Base-by-base conservation (phyloP, 1,284 basidiomycete genomes). In the Ustilago xerochloae region DNA sequence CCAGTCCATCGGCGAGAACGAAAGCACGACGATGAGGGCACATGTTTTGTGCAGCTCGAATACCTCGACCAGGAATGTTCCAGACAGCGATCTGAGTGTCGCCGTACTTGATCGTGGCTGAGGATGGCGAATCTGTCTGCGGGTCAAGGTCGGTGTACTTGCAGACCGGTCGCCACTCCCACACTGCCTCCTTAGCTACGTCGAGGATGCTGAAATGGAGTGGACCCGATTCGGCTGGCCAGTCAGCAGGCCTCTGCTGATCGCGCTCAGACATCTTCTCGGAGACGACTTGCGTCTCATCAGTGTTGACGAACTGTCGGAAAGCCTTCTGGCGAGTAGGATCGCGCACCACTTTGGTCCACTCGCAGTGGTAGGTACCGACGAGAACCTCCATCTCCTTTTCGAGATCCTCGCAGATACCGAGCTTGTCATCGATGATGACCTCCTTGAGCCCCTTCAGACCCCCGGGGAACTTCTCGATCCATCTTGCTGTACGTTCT, bases 351-450 rank as follows among this genome's bases (percentile, higher is more conserved):
- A 90, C 90, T 29, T 85, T 86, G 15, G 88, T 88, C 91, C 91
- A 92, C 81, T 92, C 91, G 79, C 90, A 89, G 67, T 88, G 87
- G 81, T 90, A 92, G 3, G 90, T 89, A 38, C 80, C 88, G 4
- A 92, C 87, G 2, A 92, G 86, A 18, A 86, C 85, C 41, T 89
- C 87, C 91, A 92, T 92, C 47, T 90, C 87, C n/a, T 85, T 85
- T 67, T 92, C 91, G 6, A 92, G 87, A 38, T 91, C 89, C 15
- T 85, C 86, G 79, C 91, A 92, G 75, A 93, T 91, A 4, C 91
- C 90, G 0, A 93, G 87, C 74, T 90, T 88, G 77, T 93, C 91
- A n/a, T 91, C 88, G 47, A 92, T 77, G 41, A 93, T 87, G 29
- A 93, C 89, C 48, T 88, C 88, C 55, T 87, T 87, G 10, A 92